phyloP scores from a whole-genome alignment of 108 stramenopile genomes.

The Stephanodiscus triporus region DNA sequence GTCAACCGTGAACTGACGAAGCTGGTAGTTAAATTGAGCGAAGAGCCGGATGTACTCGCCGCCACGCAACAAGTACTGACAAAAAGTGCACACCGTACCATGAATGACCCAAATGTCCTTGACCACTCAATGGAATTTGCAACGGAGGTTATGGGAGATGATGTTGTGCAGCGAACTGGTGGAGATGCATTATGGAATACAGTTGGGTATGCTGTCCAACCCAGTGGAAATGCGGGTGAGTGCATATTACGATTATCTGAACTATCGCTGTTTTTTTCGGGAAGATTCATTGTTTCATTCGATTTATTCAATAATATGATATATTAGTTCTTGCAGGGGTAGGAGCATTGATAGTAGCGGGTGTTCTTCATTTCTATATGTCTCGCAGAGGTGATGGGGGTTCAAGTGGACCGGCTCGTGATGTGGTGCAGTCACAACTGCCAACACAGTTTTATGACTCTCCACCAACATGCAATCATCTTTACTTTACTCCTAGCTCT shows the following conservation, averaged over 20 bases:
- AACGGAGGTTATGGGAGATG: constrained; percentile 87
- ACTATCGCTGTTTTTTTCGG: neutral
- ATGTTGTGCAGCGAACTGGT: constrained; percentile 83
- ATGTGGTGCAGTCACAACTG: neutral
- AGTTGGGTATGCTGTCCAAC: constrained; percentile 81
- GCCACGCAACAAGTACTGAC: constrained; percentile 74
- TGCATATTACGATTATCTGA: constrained; percentile 15
- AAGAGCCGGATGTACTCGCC: constrained; percentile 57
- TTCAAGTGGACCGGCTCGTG: neutral
- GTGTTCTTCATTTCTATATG: constrained; percentile 44
- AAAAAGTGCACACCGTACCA: constrained; percentile 76
- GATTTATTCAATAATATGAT: neutral
- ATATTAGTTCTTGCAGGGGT: constrained; percentile 22
- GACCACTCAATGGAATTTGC: constrained; percentile 93
- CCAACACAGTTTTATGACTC: neutral
- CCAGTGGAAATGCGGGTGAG: constrained; percentile 45
- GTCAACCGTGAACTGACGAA: constrained; percentile 71
- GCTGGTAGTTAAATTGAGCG: constrained; percentile 67
- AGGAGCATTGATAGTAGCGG: constrained; percentile 38
- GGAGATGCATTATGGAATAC: constrained; percentile 87
- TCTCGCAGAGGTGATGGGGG: constrained; percentile 5
- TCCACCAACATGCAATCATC: neutral
- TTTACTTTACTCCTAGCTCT: neutral
- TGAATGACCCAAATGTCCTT: constrained; percentile 87
- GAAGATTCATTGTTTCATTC: neutral